phyloP scores from a whole-genome alignment of 2,329 filamentous ascomycete genomes.

The Fusarium foetens region DNA sequence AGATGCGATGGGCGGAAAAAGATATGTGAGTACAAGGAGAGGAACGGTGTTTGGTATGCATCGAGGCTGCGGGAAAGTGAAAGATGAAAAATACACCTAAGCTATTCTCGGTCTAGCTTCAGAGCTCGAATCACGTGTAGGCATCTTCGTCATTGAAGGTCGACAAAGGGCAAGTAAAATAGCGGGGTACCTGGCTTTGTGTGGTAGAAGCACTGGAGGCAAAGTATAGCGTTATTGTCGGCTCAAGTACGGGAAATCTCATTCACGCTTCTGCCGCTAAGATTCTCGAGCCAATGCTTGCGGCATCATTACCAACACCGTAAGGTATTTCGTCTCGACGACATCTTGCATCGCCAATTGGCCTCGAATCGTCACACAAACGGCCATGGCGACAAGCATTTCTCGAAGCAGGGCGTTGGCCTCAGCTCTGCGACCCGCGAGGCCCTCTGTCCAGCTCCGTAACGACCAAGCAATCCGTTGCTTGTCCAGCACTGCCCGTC shows the following conservation, averaged over 20 bases:
- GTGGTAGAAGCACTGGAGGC: not conserved
- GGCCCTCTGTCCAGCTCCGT: conserved; percentile 55
- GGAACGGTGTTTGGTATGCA: conserved; percentile 43
- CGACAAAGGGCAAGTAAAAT: not conserved
- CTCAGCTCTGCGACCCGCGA: conserved; percentile 65
- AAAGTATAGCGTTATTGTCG: conserved; percentile 42
- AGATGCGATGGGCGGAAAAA: conserved; percentile 34
- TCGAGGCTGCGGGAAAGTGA: conserved; percentile 46
- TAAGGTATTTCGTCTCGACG: conserved; percentile 42
- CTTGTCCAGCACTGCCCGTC: conserved; percentile 61
- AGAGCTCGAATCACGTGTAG: conserved; percentile 37
- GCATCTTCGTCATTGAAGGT: conserved; percentile 7
- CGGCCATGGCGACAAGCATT: conserved; percentile 70
- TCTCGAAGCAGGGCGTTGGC: conserved; percentile 66
- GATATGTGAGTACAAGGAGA: conserved; percentile 40
- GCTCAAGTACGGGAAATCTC: conserved; percentile 46
- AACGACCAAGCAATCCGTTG: conserved; percentile 57
- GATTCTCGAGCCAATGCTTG: conserved; percentile 44
- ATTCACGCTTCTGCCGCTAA: conserved; percentile 32
- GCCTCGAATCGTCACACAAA: conserved; percentile 49
- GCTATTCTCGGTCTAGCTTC: conserved; percentile 31
- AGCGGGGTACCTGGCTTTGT: conserved; percentile 28
- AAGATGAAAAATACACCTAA: conserved; percentile 44
- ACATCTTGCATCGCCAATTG: conserved; percentile 56
- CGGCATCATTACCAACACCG: conserved; percentile 48